These are phyloP conservation scores for Tricholoma saponaceum DNA, from an alignment of 768 basidiomycete species.

Conservation along the genomic window DNA sequence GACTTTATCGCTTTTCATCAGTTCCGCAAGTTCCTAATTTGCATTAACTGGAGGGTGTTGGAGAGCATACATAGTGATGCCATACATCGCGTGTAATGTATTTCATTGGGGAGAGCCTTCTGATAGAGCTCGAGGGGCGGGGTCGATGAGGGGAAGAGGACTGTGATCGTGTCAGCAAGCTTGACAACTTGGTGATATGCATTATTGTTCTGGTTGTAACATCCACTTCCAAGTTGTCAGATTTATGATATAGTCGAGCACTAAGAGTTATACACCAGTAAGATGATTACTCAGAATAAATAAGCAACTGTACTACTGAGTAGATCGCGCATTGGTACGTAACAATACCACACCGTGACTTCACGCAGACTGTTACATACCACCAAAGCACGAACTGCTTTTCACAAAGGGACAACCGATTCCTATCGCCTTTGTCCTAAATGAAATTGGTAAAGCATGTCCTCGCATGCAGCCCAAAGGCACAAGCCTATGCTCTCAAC, in stretches of 20 bases:
- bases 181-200: too few species aligned
- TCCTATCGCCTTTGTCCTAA: constrained; percentile 22
- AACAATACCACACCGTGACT: too few species aligned
- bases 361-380: not conserved
- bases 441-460: constrained; percentile 42
- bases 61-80: not conserved
- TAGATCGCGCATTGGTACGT: too few species aligned
- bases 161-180: too few species aligned
- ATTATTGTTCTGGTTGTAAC: too few species aligned
- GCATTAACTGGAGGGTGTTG: not conserved
- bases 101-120: constrained; percentile 7
- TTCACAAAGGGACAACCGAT: not conserved
- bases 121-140: too few species aligned
- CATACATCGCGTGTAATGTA: constrained; percentile 19
- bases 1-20: constrained; percentile 64
- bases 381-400: not conserved
- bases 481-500: constrained; percentile 33
- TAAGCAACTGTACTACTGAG: too few species aligned
- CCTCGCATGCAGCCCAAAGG: constrained; percentile 52
- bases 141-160: too few species aligned
- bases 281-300: too few species aligned
- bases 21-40: constrained; percentile 58
- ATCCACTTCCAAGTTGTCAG: too few species aligned
- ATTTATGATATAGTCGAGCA: too few species aligned
- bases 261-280: too few species aligned